Evolutionary conservation across 768 basidiomycete genomes (phyloP), one percentile per base, ranked within the genome.

Genomic region (Boletus reticulatus): DNA sequence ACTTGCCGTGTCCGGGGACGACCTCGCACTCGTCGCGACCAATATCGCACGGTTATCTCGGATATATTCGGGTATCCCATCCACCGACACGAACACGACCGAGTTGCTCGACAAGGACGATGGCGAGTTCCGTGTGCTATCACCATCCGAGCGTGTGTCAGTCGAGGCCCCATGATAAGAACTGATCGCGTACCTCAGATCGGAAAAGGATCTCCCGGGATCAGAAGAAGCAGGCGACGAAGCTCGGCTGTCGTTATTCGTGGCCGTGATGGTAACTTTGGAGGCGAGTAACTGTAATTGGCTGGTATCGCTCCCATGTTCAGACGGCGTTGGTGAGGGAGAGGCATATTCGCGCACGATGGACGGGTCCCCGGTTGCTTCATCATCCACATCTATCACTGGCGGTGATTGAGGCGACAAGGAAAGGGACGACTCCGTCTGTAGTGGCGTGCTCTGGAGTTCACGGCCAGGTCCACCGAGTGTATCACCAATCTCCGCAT

Each of bases 21-120:
- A 70, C 12, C 59, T 56, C 4, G 61, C 61, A 8, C 70, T 71
- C 4, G 71, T 72, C 8, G 67, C 70, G 1, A 71, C 64, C 32
- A 71, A 48, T 7, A 73, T 29, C 22, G 71, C 70, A 7, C 61
- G 67, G 31, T 71, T 71, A 10, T 72, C 67, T 16, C 61, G 64
- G 41, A 69, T 55, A 47, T 69, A 69, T 0, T 71, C 63, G 32
- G 70, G 71, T 53, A 72, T 66, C 13, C 57, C 62, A 3, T 67
- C 69, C 24, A 65, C 63, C 46, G 70, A 69, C 13, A 71, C 58
- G 36, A 66, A 71, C 38, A 72, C 65, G 27, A 69, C 34, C 19
- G 70, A 71, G 1, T 62, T 56, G 24, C 55, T 61, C 2, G 68
- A 68, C 16, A 60, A 45, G 0, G 54, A 56, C 29, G 48, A 29